Evolutionary conservation across 495 filamentous ascomycete species (phyloP), one percentile per base, ranked within the genome.

Genomic region (Penicillium maclennaniae): DNA sequence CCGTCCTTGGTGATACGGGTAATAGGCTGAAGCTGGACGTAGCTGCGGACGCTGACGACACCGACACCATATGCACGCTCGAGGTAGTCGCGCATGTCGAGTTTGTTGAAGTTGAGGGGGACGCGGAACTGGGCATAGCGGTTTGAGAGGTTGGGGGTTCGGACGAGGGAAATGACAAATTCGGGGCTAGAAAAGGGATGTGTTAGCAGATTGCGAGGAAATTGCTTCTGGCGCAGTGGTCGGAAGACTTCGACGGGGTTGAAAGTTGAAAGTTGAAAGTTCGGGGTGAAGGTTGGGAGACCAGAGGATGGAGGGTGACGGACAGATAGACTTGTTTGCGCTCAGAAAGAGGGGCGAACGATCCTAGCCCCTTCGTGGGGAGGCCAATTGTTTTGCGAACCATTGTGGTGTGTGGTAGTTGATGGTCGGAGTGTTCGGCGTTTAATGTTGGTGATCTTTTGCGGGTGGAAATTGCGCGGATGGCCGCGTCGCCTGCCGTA

Each of bases 71-170:
- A 96, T 17, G 69, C 78, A 63, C 90, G 77, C 61, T 81, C 81
- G 43, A 97, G 85, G 74, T 95, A 97, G 77, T 95, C 89, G 66
- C 87, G 86, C 23, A 96, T 69, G 70, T 96, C 91, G 58, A 95
- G 83, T 73, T 97, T 96, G 81, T 87, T 91, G 77, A 95, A 87
- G 55, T 80, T 83, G 62, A 96, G 79, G 15, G 91, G 91, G 40
- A 95, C 91, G 62, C 81, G 74, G 80, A 97, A 96, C 45, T 83
- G 81, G 43, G 90, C 92, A 60, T 85, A 87, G 69, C 82, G 87
- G 25, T 91, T 80, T 23, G 87, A 85, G 61, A 88, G 83, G 61
- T 78, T 79, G 28, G 81, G 79, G 26, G 82, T 87, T 52, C 85
- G 86, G 62, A 92, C 73, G 54, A 96, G 81, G 54, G 86, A 81